phyloP scores from a whole-genome alignment of 352 stramenopile species.

The Thalassiosira mediterranea region DNA sequence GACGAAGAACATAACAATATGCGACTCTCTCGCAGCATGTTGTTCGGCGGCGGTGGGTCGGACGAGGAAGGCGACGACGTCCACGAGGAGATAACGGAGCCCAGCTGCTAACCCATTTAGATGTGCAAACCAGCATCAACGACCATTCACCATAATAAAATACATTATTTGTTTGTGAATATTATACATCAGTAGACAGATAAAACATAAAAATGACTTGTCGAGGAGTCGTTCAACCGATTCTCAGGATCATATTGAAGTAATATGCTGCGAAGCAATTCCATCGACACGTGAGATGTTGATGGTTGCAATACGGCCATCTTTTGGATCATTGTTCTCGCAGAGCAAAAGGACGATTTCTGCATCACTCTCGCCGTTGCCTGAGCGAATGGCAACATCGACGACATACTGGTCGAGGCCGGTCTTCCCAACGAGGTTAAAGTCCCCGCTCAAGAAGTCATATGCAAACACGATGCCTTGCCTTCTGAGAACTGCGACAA shows the following conservation, averaged over 20 bases:
- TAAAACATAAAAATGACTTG: no score
- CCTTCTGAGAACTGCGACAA: conserved; percentile 72
- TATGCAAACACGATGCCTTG: conserved; percentile 76
- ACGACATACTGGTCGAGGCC: conserved; percentile 80
- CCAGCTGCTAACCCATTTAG: no score
- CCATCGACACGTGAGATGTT: not conserved
- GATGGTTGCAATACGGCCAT: conserved; percentile 69
- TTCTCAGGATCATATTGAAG: not conserved
- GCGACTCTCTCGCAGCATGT: no score
- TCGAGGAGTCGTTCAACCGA: no score
- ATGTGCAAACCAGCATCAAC: no score
- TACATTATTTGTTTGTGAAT: no score
- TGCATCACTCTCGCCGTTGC: conserved; percentile 49
- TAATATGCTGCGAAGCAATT: not conserved
- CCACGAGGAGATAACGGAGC: no score
- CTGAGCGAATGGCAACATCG: conserved; percentile 77
- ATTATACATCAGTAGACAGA: no score
- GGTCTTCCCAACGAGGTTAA: conserved; percentile 71
- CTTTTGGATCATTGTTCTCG: conserved; percentile 63
- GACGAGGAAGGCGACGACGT: no score
- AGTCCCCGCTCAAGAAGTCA: conserved; percentile 62
- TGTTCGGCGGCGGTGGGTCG: no score
- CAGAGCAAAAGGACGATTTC: conserved; percentile 81
- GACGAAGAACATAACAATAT: no score
- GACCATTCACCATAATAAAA: no score